A percentile compares a stretch with the other conserved stretches of the same genome.
phyloP scores from a whole-genome alignment of 768 basidiomycete genomes.

The Russula sp. region DNA sequence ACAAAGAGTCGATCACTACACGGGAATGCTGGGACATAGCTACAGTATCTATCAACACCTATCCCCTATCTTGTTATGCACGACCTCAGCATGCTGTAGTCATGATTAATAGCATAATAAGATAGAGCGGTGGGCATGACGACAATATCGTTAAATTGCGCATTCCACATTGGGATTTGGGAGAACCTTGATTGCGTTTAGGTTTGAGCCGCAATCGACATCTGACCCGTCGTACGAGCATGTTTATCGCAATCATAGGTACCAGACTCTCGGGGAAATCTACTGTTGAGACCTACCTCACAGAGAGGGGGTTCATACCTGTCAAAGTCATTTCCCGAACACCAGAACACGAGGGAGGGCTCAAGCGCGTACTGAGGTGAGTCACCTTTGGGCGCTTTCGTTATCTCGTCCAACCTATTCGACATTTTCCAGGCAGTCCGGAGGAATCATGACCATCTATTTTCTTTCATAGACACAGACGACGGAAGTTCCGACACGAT shows the following conservation, averaged over 20 bases:
- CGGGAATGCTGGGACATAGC: background rate
- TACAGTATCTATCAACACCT: background rate
- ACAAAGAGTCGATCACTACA: background rate
- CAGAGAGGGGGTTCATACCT: conserved; percentile 27
- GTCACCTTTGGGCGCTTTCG: background rate
- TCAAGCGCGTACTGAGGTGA: background rate
- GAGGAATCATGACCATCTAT: background rate
- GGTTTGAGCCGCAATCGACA: background rate
- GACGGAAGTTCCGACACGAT: background rate
- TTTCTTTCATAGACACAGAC: conserved; percentile 20
- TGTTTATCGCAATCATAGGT: conserved; percentile 71
- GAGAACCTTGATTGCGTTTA: background rate
- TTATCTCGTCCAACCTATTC: background rate
- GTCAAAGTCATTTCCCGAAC: conserved; percentile 13
- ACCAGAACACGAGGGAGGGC: background rate
- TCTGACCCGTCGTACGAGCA: conserved; percentile 32
- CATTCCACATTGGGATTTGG: background rate
- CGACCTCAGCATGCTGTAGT: background rate
- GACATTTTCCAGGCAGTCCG: background rate
- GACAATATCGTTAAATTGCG: background rate
- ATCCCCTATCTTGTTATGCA: background rate
- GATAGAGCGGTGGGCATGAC: no score
- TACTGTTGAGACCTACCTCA: conserved; percentile 29
- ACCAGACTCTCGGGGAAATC: conserved; percentile 52
- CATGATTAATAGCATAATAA: background rate